phyloP scores from a whole-genome alignment of 176 grass and related monocot species.

The Miscanthus lutarioriparius region DNA sequence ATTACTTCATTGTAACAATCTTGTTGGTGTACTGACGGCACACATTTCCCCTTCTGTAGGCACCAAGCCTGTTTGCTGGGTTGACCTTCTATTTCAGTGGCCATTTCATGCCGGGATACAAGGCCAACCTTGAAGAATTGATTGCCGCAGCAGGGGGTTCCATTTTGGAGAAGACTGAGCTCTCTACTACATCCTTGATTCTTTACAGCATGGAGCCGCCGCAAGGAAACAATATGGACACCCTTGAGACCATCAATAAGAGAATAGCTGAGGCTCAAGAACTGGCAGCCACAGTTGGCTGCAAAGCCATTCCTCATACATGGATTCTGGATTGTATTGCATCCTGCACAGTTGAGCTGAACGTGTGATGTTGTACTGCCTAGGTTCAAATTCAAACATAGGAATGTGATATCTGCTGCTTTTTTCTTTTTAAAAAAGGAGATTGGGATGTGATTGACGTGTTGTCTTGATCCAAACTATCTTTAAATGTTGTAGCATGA shows the following conservation, averaged over 20 bases:
- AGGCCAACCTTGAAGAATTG: constrained; percentile 72
- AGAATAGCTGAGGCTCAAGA: constrained; percentile 65
- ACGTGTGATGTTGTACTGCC: neutral
- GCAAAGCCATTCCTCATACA: constrained; percentile 72
- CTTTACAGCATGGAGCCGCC: constrained; percentile 78
- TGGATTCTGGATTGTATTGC: constrained; percentile 94
- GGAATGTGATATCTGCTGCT: neutral
- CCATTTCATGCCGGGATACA: constrained; percentile 72
- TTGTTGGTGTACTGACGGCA: constrained; percentile 15
- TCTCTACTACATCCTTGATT: constrained; percentile 56
- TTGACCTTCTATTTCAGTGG: constrained; percentile 74
- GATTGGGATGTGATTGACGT: constrained; percentile 2
- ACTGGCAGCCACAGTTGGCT: constrained; percentile 51
- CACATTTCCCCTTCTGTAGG: constrained; percentile 47
- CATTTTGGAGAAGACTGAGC: constrained; percentile 43
- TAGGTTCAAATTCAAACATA: constrained; percentile 9
- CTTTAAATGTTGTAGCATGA: constrained; percentile 27
- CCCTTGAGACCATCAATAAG: constrained; percentile 53
- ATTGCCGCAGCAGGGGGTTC: constrained; percentile 60
- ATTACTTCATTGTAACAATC: neutral
- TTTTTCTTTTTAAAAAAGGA: neutral
- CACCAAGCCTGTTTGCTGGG: constrained; percentile 65
- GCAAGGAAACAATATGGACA: constrained; percentile 42
- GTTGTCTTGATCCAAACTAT: constrained; percentile 4
- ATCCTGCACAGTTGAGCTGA: constrained; percentile 57